Base-by-base conservation (phyloP, 1,284 basidiomycete species). In the Tilletiopsis washingtonensis region DNA sequence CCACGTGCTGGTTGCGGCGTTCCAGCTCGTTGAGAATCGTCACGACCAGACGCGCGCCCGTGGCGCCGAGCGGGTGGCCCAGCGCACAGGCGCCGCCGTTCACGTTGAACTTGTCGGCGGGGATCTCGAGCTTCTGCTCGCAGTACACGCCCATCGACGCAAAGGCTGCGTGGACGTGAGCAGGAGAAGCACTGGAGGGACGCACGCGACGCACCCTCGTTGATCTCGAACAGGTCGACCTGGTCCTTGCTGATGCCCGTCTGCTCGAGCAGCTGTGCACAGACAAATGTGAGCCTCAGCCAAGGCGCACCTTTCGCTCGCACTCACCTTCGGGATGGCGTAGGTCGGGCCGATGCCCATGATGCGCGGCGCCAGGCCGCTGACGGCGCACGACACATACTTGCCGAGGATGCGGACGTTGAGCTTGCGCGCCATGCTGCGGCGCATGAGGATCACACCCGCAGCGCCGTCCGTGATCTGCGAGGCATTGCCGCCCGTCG, bases 61-160 rank as follows among this genome's bases (percentile, higher is more conserved):
- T 94, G 78, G 73, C 86, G 82, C 86, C 81, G n/a, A 88, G 71
- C n/a, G 86, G 86, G 74, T 88, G 85, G 2, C 87, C 89, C 12
- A 91, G 78, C 11, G 88, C 88, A 60, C 90, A 90, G 0, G 88
- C 89, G 0, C 91, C 89, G 25, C 90, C 90, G 60, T 88, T 86
- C 12, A 89, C 85, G 67, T 93, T 62, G 23, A 61, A 51, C 54
- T 65, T 62, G 12, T 84, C 82, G 57, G 79, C 81, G 11, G 84
- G 81, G 53, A 94, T 76, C 25, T 79, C 79, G 27, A 94, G 79
- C 65, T 82, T 77, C 57, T 84, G 81, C 40, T 89, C 77, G 46
- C 82, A 83, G 75, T 93, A 90, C 24, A 67, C 62, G 47, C 57
- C 59, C 64, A 64, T 64, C 52, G 46, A 51, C 1, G 59, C 55